Percentiles rank a stretch among this genome's conserved stretches.
These are phyloP conservation scores for Spathaspora sp. DNA, from an alignment of 1,139 yeast genomes.

Conservation along the genomic window DNA sequence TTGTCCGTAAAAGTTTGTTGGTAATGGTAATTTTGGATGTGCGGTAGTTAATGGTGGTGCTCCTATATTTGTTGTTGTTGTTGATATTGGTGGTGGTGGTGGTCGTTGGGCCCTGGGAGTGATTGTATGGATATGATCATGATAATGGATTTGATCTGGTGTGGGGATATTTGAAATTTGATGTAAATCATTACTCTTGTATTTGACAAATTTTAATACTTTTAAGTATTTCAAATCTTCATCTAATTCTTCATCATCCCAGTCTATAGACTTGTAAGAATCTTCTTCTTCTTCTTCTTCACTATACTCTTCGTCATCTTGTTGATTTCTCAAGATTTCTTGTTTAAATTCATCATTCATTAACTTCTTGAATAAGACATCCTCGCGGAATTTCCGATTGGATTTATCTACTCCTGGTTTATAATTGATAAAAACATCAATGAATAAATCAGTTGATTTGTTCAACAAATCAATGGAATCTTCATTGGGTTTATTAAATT, in stretches of 20 bases:
- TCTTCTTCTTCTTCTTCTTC: conserved; percentile 18
- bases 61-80: conserved; percentile 3
- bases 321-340: conserved; percentile 37
- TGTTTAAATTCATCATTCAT: conserved; percentile 42
- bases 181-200: conserved; percentile 24
- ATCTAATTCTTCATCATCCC: conserved; percentile 53
- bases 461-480: conserved; percentile 28
- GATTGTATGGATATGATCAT: conserved; percentile 8
- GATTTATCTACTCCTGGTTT: conserved; percentile 12
- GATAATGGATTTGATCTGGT: conserved; percentile 8
- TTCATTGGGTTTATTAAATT: conserved; percentile 26
- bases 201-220: conserved; percentile 43
- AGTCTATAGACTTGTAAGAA: conserved; percentile 35
- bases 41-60: not conserved
- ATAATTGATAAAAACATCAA: conserved; percentile 41
- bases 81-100: conserved; percentile 2
- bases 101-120: conserved; percentile 3
- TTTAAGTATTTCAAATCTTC: conserved; percentile 49
- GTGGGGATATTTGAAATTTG: conserved; percentile 4
- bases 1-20: not conserved
- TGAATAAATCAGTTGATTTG: conserved; percentile 36
- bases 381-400: conserved; percentile 30
- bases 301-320: conserved; percentile 35
- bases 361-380: conserved; percentile 37
- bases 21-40: conserved; percentile 1